A percentile compares a stretch with the other conserved stretches of the same genome.
phyloP scores from a whole-genome alignment of 306 rosid species.

The Calophaca sinica region DNA sequence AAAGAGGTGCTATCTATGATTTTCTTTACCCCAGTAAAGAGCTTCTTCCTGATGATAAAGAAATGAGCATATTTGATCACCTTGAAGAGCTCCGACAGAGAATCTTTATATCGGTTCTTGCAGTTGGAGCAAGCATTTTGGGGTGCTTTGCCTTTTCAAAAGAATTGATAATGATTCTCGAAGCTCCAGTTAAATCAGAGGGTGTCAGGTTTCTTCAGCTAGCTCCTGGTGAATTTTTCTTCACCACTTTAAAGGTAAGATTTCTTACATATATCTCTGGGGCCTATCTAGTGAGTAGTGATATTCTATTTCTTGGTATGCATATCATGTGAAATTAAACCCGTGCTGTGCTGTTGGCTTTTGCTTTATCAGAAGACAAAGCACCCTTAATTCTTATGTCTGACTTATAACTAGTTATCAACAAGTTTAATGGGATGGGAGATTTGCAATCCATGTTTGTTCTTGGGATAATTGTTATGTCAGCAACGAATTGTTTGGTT shows the following conservation, averaged over 20 bases:
- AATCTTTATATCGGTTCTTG: constrained; percentile 77
- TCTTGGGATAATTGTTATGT: constrained; percentile 17
- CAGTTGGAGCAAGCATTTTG: constrained; percentile 79
- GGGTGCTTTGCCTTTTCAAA: constrained; percentile 94
- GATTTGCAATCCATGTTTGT: constrained; percentile 6
- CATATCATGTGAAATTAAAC: constrained; percentile 31
- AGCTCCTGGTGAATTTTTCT: constrained; percentile 98
- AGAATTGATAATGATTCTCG: constrained; percentile 75
- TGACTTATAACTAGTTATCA: constrained; percentile 3
- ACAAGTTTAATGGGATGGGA: background rate
- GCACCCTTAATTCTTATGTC: constrained; percentile 1
- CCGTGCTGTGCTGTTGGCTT: constrained; percentile 10
- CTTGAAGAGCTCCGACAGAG: constrained; percentile 99
- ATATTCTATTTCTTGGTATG: constrained; percentile 15
- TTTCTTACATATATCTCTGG: constrained; percentile 18
- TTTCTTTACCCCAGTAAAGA: constrained; percentile 88
- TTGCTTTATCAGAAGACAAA: constrained; percentile 37
- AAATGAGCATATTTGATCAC: constrained; percentile 93
- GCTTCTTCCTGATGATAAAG: constrained; percentile 94
- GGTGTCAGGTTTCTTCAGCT: constrained; percentile 96
- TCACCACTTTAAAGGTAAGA: constrained; percentile 85
- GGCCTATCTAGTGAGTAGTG: constrained; percentile 5
- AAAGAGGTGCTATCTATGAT: constrained; percentile 61
- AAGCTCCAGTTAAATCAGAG: constrained; percentile 87
- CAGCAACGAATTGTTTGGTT: background rate